Base-by-base conservation (phyloP, 352 stramenopile species). In the Phytophthora nicotianae region DNA sequence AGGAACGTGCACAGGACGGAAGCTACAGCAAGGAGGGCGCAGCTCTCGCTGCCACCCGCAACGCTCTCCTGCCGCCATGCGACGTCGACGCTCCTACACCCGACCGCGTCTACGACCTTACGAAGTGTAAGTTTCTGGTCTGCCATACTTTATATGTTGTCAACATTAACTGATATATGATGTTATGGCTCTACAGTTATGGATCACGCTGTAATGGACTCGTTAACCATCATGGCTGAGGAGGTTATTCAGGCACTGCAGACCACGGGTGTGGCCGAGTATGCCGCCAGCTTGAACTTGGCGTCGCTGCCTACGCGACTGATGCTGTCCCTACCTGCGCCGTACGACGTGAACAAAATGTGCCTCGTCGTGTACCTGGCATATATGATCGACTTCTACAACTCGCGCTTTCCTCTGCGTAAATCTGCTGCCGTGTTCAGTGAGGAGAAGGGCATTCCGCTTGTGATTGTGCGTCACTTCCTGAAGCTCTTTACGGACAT, bases 51-150 rank as follows among this genome's bases (percentile, higher is more conserved):
- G 54, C 65, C 4, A 91, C 83, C 21, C 79, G 83, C 21, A 89
- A 85, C 24, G 75, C 79, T 20, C 75, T 95, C 6, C 52, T 95
- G 32, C 86, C 86, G 24, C 83, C 83, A 0, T 77, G 77, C 68
- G 83, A 95, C 55, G 24, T 91, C 13, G 86, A 95, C 21, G 86
- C 86, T 0, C 71, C 83, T 2, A 89, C 83, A 17, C 86, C 86
- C 3, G 86, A 95, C 27, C 77, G 75, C 37, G 82, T 95, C 37
- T 95, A 95, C 72, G 72, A 75, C 61, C 67, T 95, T n/a, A 72
- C 65, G 43, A 93, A 91, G 67, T 93, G 85, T 94, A 89, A 59
- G 79, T 77, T 52, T 6, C 14, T 51, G 0, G 20, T 19, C 11
- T 60, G 14, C 26, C 57, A 11, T 42, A 10, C 4, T 32, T 65